Evolutionary conservation across 257 asterid species (phyloP).

Genomic region (Petrea volubilis): DNA sequence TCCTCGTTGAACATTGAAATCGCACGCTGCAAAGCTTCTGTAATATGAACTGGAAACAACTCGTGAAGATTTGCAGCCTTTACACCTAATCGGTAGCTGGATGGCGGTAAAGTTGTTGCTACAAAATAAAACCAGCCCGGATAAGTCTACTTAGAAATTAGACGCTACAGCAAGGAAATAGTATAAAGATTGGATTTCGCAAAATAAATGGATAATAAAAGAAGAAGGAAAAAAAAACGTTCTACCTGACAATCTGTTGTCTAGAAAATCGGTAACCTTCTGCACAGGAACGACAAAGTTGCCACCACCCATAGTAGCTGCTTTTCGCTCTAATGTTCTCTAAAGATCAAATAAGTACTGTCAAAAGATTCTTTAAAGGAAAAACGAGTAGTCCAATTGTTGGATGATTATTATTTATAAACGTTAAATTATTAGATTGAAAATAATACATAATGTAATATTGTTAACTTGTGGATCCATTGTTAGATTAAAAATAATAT

Average conservation of each 20-base stretch:
- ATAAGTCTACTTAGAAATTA: conserved; percentile 10
- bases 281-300: conserved; percentile 88
- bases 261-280: conserved; percentile 73
- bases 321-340: conserved; percentile 74
- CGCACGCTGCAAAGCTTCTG: conserved; percentile 74
- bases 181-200: neutral
- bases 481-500: too few relatives aligned
- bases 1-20: conserved; percentile 71
- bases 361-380: neutral
- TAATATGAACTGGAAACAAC: conserved; percentile 65
- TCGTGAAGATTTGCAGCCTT: conserved; percentile 83
- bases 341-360: conserved; percentile 23
- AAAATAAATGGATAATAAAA: too few relatives aligned
- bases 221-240: neutral
- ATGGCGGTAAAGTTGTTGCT: conserved; percentile 69
- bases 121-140: conserved; percentile 29
- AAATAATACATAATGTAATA: too few relatives aligned
- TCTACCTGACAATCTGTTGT: conserved; percentile 60
- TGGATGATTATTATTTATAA: too few relatives aligned
- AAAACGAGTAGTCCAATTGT: neutral
- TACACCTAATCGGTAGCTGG: conserved; percentile 94
- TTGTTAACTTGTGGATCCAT: too few relatives aligned
- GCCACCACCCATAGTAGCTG: conserved; percentile 96
- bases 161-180: neutral
- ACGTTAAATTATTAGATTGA: too few relatives aligned